These are phyloP conservation scores for Blastobotrys persicus DNA, from an alignment of 1,139 yeast species.

Conservation along the genomic window DNA sequence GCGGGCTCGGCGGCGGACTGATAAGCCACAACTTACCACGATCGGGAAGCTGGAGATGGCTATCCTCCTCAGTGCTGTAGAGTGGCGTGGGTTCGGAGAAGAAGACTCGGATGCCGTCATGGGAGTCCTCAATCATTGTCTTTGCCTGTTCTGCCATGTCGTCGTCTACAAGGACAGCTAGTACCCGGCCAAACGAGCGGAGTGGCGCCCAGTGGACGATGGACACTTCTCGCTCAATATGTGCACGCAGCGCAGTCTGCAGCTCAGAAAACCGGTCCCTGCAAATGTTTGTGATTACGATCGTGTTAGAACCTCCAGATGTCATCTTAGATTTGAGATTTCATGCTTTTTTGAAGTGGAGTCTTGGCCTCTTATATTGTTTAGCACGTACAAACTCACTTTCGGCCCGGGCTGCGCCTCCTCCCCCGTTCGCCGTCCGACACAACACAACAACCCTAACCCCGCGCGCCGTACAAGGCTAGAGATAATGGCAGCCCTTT, in stretches of 20 bases:
- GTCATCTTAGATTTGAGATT: neutral
- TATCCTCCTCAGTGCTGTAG: slow-evolving; percentile 16
- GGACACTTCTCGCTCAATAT: slow-evolving; percentile 9
- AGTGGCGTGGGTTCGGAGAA: slow-evolving; percentile 28
- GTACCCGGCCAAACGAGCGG: slow-evolving; percentile 37
- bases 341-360: neutral
- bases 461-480: too few species aligned
- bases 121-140: slow-evolving; percentile 11
- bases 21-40: slow-evolving; percentile 42
- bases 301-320: slow-evolving; percentile 4
- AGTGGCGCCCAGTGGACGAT: slow-evolving; percentile 38
- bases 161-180: slow-evolving; percentile 35
- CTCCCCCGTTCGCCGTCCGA: too few species aligned
- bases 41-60: slow-evolving; percentile 40
- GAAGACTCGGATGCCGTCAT: slow-evolving; percentile 21
- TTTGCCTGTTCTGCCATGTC: slow-evolving; percentile 33
- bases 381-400: too few species aligned
- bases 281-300: slow-evolving; percentile 11
- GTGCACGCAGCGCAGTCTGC: neutral
- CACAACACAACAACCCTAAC: neutral
- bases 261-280: slow-evolving; percentile 11
- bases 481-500: too few species aligned
- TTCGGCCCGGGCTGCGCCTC: neutral
- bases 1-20: slow-evolving; percentile 47
- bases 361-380: neutral